Evolutionary conservation across 2,329 filamentous ascomycete species (phyloP), one percentile per base, ranked within the genome.

Genomic region (Bipolaris cookei): DNA sequence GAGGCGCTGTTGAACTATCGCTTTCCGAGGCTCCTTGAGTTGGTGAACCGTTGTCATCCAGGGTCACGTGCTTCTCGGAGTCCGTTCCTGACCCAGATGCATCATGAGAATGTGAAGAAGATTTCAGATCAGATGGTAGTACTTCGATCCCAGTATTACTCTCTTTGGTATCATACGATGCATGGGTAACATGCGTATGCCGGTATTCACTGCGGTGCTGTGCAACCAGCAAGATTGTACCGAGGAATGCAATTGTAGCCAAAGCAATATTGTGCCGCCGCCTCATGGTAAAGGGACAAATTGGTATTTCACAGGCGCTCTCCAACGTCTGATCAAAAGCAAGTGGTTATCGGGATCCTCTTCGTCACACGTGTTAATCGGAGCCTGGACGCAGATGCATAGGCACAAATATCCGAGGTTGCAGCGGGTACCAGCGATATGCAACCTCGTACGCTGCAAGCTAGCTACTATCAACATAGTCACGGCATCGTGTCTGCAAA

Each of bases 201-300:
- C 34, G 30, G 14, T 47, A 37, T 14, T 28, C 28, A 16, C 45
- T 18, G 32, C 43, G 41, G 18, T 58, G 51, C 34, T 54, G 56
- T 13, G 35, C 28, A 2, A 54, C 37, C 8, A 58, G 41, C 35
- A 46, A 41, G 4, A 51, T 45, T 4, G 43, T 58, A 18, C 56
- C 56, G n/a, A 58, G 35, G 21, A 46, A 54, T 20, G 48, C 51
- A 41, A 56, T 38, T 14, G 56, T 58, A 37, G 56, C 46, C 43
- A 58, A 23, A 18, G 51, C 44, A 25, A 58, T 55, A n/a, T 55
- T 55, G 28, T 58, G 51, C 54, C 51, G 56, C 39, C 56, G 35
- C 44, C 47, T 49, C 56, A 58, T 58, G 16, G n/a, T 54, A 16
- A 45, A 32, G 30, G 10, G n/a, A 34, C 34, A 20, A 32, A 46